These are phyloP conservation scores for Neltuma alba DNA, from an alignment of 306 rosid genomes.

Conservation along the genomic window DNA sequence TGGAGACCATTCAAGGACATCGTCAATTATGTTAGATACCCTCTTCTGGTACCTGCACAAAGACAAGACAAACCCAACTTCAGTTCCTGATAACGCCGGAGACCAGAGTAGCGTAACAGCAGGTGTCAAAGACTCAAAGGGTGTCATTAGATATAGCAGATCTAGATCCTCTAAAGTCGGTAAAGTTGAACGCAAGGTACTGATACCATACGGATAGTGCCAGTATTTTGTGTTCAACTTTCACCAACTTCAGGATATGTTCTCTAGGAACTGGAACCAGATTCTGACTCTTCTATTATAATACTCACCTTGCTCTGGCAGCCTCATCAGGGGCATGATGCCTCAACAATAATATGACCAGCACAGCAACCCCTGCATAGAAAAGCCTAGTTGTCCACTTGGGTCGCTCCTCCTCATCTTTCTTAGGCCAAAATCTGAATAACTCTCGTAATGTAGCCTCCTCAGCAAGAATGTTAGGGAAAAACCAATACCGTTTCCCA, in stretches of 20 bases:
- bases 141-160: conserved; percentile 6
- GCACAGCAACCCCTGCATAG: conserved; percentile 76
- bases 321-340: conserved; percentile 99
- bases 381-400: conserved; percentile 95
- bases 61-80: conserved; percentile 1
- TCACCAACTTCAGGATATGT: not conserved
- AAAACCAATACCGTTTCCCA: conserved; percentile 73
- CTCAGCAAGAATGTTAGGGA: conserved; percentile 76
- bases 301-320: conserved; percentile 92
- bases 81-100: not conserved
- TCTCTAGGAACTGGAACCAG: not conserved
- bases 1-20: conserved; percentile 99
- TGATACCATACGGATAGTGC: not conserved
- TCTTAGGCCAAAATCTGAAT: conserved; percentile 93
- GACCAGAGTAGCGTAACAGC: not conserved
- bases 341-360: conserved; percentile 83
- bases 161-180: not conserved
- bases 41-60: conserved; percentile 85
- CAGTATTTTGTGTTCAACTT: not conserved
- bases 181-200: not conserved
- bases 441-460: conserved; percentile 90
- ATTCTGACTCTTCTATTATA: conserved; percentile 23
- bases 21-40: conserved; percentile 93
- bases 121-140: not conserved
- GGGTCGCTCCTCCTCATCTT: conserved; percentile 95